phyloP scores from a whole-genome alignment of 2,329 filamentous ascomycete genomes.

The Pseudopyricularia cyperi region DNA sequence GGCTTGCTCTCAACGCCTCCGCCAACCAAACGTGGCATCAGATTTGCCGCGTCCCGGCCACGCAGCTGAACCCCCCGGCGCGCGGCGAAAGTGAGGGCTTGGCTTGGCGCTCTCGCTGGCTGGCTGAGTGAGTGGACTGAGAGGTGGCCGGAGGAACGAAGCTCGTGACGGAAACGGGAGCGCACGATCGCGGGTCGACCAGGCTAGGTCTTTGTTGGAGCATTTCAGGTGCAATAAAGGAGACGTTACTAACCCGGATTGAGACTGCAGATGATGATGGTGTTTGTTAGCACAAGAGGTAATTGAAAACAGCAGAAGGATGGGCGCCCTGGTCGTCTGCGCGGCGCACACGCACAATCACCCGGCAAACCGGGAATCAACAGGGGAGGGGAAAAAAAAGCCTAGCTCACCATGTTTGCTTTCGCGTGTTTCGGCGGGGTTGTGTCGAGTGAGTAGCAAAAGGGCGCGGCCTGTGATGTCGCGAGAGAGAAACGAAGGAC shows the following conservation, averaged over 20 bases:
- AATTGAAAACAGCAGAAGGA: not conserved
- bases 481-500: not conserved
- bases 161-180: not conserved
- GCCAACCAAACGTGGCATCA: no score
- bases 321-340: not conserved
- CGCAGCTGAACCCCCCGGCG: no score
- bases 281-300: not conserved
- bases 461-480: not conserved
- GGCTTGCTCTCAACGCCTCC: no score
- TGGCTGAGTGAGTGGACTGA: no score
- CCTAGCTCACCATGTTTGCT: constrained; percentile 2
- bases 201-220: not conserved
- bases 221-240: not conserved
- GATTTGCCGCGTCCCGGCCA: no score
- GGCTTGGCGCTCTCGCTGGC: no score
- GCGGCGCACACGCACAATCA: no score
- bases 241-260: constrained; percentile 47
- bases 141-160: not conserved
- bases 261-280: constrained; percentile 33
- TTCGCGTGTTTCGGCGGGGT: constrained; percentile 1
- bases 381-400: not conserved
- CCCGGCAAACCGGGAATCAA: not conserved
- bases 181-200: not conserved
- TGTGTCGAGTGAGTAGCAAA: not conserved
- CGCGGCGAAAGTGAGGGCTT: no score